These are phyloP conservation scores for Penicillium crystallinum DNA, from an alignment of 495 filamentous ascomycete species.

Conservation along the genomic window DNA sequence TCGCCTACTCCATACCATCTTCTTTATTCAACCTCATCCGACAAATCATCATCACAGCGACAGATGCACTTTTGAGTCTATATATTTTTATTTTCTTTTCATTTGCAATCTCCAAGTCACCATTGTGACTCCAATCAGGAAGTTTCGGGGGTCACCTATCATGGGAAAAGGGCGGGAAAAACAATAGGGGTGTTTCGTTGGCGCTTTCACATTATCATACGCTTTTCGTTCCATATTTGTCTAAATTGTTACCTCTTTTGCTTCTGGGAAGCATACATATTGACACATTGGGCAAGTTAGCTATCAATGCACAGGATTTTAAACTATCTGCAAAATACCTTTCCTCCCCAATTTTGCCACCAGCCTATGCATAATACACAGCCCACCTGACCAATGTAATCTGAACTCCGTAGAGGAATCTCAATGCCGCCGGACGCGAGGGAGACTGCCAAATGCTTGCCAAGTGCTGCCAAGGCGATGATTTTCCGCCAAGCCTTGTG, in stretches of 20 bases:
- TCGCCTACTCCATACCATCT: no score
- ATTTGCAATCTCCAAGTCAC: conserved; percentile 8
- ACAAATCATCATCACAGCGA: conserved; percentile 15
- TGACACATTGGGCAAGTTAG: conserved; percentile 6
- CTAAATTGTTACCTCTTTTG: conserved; percentile 3
- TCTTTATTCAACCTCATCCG: conserved; percentile 6
- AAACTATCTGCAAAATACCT: neutral
- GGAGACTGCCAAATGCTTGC: conserved; percentile 27
- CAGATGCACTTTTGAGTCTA: conserved; percentile 6
- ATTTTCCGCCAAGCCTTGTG: conserved; percentile 35
- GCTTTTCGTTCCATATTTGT: conserved; percentile 2
- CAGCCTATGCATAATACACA: neutral
- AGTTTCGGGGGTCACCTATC: neutral
- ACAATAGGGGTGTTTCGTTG: conserved; percentile 7
- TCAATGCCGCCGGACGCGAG: conserved; percentile 15
- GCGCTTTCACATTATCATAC: conserved; percentile 15
- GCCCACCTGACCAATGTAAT: conserved; percentile 6
- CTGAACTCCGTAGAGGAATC: neutral
- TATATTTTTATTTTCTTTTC: conserved; percentile 2
- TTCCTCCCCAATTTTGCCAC: neutral
- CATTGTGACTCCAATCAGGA: conserved; percentile 4
- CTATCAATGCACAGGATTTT: conserved; percentile 7
- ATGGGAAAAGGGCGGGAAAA: neutral
- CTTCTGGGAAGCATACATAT: conserved; percentile 8
- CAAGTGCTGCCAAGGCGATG: conserved; percentile 30